Evolutionary conservation across 306 rosid species (phyloP).

Genomic region (Quercus rubra): DNA sequence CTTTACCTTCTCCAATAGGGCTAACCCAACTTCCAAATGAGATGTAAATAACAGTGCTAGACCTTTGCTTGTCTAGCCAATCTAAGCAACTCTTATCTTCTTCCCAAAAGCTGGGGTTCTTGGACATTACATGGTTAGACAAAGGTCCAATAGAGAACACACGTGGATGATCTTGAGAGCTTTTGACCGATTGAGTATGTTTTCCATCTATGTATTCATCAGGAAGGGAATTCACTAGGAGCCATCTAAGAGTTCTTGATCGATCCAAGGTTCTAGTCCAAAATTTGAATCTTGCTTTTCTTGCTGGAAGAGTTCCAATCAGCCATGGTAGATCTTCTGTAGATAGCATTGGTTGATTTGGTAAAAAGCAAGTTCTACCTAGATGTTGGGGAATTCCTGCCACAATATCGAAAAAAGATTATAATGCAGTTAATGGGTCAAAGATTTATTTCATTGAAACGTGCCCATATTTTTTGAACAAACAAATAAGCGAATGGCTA

Average conservation of each 20-base stretch:
- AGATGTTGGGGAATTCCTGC: constrained; percentile 58
- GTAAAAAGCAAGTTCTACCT: constrained; percentile 28
- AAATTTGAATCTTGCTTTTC: constrained; percentile 66
- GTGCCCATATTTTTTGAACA: not conserved
- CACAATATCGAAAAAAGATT: not conserved
- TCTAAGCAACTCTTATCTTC: constrained; percentile 59
- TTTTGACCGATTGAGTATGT: not conserved
- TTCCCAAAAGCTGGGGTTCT: constrained; percentile 62
- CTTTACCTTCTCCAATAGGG: constrained; percentile 60
- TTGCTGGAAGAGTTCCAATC: constrained; percentile 58
- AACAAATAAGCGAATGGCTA: no score
- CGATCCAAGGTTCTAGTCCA: constrained; percentile 75
- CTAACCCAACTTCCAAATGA: constrained; percentile 94
- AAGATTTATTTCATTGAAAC: not conserved
- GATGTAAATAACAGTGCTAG: constrained; percentile 54
- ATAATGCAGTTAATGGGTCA: not conserved
- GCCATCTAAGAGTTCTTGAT: constrained; percentile 48
- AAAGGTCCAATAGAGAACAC: constrained; percentile 50
- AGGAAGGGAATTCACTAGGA: constrained; percentile 64
- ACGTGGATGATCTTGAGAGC: constrained; percentile 4
- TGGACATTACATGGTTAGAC: constrained; percentile 16
- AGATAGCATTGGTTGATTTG: constrained; percentile 44
- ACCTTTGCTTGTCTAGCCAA: constrained; percentile 55
- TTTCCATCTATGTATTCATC: constrained; percentile 34
- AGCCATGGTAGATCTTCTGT: constrained; percentile 82